Conservation (phyloP, 2,329 filamentous ascomycete species). For the Paecilomyces sp. region DNA sequence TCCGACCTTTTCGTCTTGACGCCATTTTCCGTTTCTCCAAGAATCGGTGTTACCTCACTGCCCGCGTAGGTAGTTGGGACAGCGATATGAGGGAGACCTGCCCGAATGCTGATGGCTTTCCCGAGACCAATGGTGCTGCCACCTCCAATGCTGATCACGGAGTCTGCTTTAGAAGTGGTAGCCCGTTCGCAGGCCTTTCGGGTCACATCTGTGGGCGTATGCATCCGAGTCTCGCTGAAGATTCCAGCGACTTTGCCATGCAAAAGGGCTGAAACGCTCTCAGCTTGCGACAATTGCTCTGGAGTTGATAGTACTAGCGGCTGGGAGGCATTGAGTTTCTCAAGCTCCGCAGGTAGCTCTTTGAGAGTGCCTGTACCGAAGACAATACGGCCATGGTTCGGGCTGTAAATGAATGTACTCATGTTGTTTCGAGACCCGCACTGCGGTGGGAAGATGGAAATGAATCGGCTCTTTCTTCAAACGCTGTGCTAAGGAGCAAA, state of each 20-base stretch:
- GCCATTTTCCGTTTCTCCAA: constrained; percentile 55
- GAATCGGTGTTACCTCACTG: constrained; percentile 58
- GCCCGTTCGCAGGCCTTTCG: constrained; percentile 47
- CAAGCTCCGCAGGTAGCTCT: constrained; percentile 37
- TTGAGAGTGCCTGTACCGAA: constrained; percentile 52
- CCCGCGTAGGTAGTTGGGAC: constrained; percentile 58
- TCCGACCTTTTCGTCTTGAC: constrained; percentile 52
- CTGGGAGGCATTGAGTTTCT: constrained; percentile 34
- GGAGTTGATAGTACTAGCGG: constrained; percentile 54
- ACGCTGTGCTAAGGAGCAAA: too few relatives aligned
- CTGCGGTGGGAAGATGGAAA: too few relatives aligned
- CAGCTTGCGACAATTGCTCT: constrained; percentile 42
- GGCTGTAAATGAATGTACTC: constrained; percentile 33
- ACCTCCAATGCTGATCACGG: constrained; percentile 55
- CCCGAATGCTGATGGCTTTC: constrained; percentile 49
- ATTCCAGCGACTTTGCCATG: constrained; percentile 42
- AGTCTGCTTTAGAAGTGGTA: constrained; percentile 42
- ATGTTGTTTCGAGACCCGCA: too few relatives aligned
- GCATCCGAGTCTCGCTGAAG: constrained; percentile 55
- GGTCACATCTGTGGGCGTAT: constrained; percentile 53
- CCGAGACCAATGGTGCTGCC: constrained; percentile 58
- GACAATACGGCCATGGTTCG: constrained; percentile 47
- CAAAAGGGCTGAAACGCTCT: constrained; percentile 35
- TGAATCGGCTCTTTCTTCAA: too few relatives aligned
- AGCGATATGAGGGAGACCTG: constrained; percentile 50